phyloP scores from a whole-genome alignment of 768 basidiomycete species.

The Tylopilus sp. region DNA sequence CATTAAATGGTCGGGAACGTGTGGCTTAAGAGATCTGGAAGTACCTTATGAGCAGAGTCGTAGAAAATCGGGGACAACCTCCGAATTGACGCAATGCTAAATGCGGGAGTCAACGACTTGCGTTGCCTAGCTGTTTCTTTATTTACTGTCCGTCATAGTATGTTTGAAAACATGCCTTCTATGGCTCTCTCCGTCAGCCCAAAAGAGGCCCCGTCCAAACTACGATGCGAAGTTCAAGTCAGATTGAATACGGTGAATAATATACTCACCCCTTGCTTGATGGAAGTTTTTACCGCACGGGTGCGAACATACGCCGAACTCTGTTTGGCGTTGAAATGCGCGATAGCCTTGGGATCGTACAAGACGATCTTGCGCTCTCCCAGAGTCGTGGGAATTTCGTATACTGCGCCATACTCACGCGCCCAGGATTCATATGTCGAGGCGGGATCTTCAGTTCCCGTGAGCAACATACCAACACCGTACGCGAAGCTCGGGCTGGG shows the following conservation, averaged over 20 bases:
- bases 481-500: conserved; percentile 13
- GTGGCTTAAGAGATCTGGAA: neutral
- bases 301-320: conserved; percentile 39
- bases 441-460: neutral
- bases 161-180: conserved; percentile 27
- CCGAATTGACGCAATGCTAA: conserved; percentile 24
- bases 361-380: conserved; percentile 13
- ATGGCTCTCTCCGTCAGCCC: conserved; percentile 41
- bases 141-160: neutral
- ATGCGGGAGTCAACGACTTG: conserved; percentile 26
- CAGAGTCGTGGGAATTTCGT: conserved; percentile 10
- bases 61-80: conserved; percentile 23
- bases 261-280: conserved; percentile 23
- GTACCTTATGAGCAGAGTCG: conserved; percentile 29
- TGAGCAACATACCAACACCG: conserved; percentile 11
- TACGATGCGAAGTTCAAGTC: neutral
- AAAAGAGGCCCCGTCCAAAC: conserved; percentile 31
- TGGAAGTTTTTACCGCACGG: conserved; percentile 29
- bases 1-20: neutral
- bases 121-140: conserved; percentile 18
- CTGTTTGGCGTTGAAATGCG: conserved; percentile 10
- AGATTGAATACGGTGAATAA: neutral
- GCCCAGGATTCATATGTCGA: conserved; percentile 22
- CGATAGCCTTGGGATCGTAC: conserved; percentile 39
- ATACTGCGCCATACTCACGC: conserved; percentile 13